These are phyloP conservation scores for Fusarium mundagurra DNA, from an alignment of 2,329 filamentous ascomycete species.

Conservation along the genomic window DNA sequence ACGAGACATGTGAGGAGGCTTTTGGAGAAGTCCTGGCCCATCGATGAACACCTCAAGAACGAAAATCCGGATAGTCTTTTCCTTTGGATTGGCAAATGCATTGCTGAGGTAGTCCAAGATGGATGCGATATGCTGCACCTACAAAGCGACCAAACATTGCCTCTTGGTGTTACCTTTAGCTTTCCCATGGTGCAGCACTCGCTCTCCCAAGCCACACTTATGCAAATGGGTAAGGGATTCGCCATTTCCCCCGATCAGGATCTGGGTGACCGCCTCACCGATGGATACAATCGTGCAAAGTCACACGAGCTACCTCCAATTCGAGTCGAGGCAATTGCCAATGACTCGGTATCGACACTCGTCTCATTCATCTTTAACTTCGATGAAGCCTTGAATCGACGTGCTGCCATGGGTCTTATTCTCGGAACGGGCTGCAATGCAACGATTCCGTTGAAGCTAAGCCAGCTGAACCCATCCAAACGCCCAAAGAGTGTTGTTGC, in stretches of 20 bases:
- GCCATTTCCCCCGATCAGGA: conserved; percentile 69
- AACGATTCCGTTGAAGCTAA: conserved; percentile 76
- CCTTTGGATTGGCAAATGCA: conserved; percentile 82
- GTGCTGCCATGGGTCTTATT: conserved; percentile 82
- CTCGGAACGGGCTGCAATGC: conserved; percentile 85
- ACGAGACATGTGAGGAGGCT: conserved; percentile 61
- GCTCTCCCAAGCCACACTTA: conserved; percentile 69
- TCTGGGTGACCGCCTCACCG: conserved; percentile 66
- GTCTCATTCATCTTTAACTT: conserved; percentile 80
- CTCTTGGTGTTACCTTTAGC: conserved; percentile 75
- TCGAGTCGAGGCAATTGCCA: conserved; percentile 79
- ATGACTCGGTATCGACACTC: conserved; percentile 83
- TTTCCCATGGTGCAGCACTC: conserved; percentile 75
- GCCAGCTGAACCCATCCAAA: conserved; percentile 71
- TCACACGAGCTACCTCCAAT: conserved; percentile 67
- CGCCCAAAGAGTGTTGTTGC: conserved; percentile 59
- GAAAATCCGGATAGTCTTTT: conserved; percentile 81
- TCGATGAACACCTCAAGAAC: conserved; percentile 76
- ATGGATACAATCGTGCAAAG: conserved; percentile 66
- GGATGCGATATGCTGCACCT: conserved; percentile 59
- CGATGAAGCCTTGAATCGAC: conserved; percentile 67
- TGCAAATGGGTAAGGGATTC: conserved; percentile 78
- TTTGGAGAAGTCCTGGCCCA: conserved; percentile 78
- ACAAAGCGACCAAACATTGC: conserved; percentile 57
- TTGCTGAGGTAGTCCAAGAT: conserved; percentile 75